These are phyloP conservation scores for Ampelomyces quisqualis DNA, from an alignment of 2,329 filamentous ascomycete species.

Conservation along the genomic window DNA sequence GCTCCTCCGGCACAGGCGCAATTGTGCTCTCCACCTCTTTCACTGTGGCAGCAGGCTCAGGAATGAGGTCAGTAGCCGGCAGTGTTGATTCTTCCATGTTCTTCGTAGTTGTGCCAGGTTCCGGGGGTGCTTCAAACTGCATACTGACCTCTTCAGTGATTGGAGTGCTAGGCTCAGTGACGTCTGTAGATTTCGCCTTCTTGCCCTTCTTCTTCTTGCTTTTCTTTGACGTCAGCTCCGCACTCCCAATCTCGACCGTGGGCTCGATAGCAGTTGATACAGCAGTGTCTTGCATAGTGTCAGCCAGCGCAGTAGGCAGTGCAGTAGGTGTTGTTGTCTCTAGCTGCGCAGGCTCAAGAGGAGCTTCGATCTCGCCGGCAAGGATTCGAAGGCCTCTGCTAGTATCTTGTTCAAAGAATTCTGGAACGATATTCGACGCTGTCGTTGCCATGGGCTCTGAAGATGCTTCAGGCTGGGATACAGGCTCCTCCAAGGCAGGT, in stretches of 20 bases:
- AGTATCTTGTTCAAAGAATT: neutral
- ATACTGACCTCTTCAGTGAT: slow-evolving; percentile 2
- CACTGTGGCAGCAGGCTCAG: neutral
- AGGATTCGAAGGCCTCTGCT: neutral
- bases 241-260: slow-evolving; percentile 6
- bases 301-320: neutral
- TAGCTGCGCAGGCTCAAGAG: neutral
- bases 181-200: slow-evolving; percentile 16
- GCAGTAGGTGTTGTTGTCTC: neutral
- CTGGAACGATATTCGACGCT: neutral
- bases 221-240: slow-evolving; percentile 18
- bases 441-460: slow-evolving; percentile 1
- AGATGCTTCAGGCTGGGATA: neutral
- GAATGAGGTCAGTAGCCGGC: neutral
- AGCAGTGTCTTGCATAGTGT: slow-evolving; percentile 9
- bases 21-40: neutral
- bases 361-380: neutral
- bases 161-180: slow-evolving; percentile 10
- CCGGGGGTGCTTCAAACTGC: slow-evolving; percentile 6
- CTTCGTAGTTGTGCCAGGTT: slow-evolving; percentile 4
- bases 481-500: slow-evolving; percentile 6
- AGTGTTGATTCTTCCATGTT: neutral
- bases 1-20: neutral
- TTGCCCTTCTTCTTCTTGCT: slow-evolving; percentile 30
- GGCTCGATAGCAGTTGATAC: slow-evolving; percentile 2